Evolutionary conservation across 2,329 filamentous ascomycete species (phyloP).

Genomic region (Epichloe amarillans): DNA sequence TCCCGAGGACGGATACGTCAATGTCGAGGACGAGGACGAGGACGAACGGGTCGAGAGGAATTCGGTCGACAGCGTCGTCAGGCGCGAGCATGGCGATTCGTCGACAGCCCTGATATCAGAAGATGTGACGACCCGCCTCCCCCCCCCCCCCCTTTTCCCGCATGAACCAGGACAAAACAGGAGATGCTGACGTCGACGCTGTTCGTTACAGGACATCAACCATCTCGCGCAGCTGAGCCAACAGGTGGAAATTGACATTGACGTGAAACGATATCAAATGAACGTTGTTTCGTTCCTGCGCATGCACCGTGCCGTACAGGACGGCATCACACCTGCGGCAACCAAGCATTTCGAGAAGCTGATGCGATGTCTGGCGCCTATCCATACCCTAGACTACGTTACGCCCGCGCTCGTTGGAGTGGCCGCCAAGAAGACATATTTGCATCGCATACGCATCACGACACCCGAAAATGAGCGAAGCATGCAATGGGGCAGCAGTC

Average conservation of each 20-base stretch:
- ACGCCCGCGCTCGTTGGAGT: slow-evolving; percentile 74
- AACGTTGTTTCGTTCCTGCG: slow-evolving; percentile 81
- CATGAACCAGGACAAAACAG: background rate
- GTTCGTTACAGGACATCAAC: slow-evolving; percentile 35
- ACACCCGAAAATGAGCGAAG: slow-evolving; percentile 64
- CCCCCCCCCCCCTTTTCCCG: no score
- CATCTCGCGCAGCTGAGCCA: slow-evolving; percentile 45
- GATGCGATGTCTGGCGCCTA: slow-evolving; percentile 58
- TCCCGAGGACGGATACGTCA: slow-evolving; percentile 56
- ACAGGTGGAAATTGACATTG: slow-evolving; percentile 53
- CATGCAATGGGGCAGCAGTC: slow-evolving; percentile 81
- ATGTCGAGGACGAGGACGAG: slow-evolving; percentile 51
- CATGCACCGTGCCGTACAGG: slow-evolving; percentile 70
- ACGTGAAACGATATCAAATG: slow-evolving; percentile 72
- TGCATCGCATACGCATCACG: slow-evolving; percentile 67
- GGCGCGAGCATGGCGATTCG: slow-evolving; percentile 13
- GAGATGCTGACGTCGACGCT: background rate
- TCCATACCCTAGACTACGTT: slow-evolving; percentile 69
- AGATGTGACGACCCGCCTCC: slow-evolving; percentile 21
- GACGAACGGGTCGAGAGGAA: slow-evolving; percentile 14
- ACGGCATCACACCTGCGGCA: slow-evolving; percentile 64
- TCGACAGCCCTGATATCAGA: slow-evolving; percentile 25
- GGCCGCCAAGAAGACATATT: slow-evolving; percentile 75
- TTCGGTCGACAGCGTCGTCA: slow-evolving; percentile 34
- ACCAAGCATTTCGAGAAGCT: slow-evolving; percentile 66